Evolutionary conservation across 2,329 filamentous ascomycete genomes (phyloP).

Genomic region (Cladosporium sp.): DNA sequence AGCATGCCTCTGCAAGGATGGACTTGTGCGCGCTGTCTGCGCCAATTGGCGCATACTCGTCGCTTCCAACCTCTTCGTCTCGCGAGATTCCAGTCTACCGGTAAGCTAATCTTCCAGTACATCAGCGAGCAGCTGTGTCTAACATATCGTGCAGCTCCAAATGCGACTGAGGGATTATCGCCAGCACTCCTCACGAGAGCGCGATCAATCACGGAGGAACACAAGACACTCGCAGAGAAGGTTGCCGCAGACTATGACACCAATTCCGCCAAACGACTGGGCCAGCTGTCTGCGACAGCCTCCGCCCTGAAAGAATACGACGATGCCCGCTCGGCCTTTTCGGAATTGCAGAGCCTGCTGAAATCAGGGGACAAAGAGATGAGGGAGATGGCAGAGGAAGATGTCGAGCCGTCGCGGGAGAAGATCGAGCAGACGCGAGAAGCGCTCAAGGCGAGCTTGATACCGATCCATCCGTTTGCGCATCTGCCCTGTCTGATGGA

Average conservation of each 20-base stretch:
- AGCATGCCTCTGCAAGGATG: conserved; percentile 6
- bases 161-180: conserved; percentile 34
- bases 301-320: conserved; percentile 52
- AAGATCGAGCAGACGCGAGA: conserved; percentile 58
- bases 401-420: conserved; percentile 61
- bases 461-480: conserved; percentile 84
- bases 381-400: conserved; percentile 55
- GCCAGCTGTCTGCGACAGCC: conserved; percentile 49
- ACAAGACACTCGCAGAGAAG: conserved; percentile 46
- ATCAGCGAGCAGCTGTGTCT: not conserved
- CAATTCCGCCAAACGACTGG: conserved; percentile 50
- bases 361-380: conserved; percentile 51
- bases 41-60: not conserved
- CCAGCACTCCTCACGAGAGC: conserved; percentile 51
- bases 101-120: not conserved
- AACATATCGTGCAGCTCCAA: not conserved
- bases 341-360: conserved; percentile 70
- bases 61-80: conserved; percentile 1
- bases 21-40: conserved; percentile 8
- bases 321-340: conserved; percentile 50
- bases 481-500: conserved; percentile 86
- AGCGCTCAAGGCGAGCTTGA: conserved; percentile 67
- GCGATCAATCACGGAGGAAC: conserved; percentile 49
- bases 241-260: conserved; percentile 52
- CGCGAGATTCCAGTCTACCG: not conserved